Evolutionary conservation across 2,329 filamentous ascomycete species (phyloP).

Genomic region (Rutstroemia sp.): DNA sequence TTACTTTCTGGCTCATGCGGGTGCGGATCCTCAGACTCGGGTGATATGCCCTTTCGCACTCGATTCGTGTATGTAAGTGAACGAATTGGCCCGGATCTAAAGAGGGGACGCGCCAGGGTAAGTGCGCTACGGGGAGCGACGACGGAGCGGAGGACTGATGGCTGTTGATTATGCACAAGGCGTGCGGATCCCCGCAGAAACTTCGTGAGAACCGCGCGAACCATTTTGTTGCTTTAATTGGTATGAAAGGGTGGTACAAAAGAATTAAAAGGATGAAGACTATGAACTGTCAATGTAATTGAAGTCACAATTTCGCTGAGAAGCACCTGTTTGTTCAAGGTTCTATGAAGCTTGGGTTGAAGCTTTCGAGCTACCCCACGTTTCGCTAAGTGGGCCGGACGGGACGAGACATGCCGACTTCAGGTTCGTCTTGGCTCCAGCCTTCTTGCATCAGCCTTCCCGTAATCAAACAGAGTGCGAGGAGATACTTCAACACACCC

Average conservation of each 20-base stretch:
- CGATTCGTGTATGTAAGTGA: constrained; percentile 32
- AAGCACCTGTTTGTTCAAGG: not conserved
- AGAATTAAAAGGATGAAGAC: no score
- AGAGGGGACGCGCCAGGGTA: not conserved
- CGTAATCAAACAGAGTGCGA: no score
- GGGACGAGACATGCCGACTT: not conserved
- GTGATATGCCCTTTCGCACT: constrained; percentile 46
- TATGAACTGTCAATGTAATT: no score
- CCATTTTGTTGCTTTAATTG: constrained; percentile 1
- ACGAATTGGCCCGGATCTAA: constrained; percentile 1
- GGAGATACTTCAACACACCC: not conserved
- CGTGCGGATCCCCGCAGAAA: not conserved
- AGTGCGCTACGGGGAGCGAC: not conserved
- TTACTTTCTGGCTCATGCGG: constrained; percentile 36
- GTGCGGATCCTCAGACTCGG: constrained; percentile 48
- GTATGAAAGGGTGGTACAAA: no score
- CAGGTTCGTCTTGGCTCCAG: not conserved
- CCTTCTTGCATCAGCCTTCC: constrained; percentile 4
- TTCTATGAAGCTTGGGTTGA: not conserved
- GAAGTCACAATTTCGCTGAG: no score
- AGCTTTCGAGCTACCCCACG: constrained; percentile 16
- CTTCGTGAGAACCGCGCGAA: not conserved
- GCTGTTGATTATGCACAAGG: not conserved
- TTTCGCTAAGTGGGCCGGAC: constrained; percentile 6
- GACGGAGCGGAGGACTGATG: not conserved